phyloP scores from a whole-genome alignment of 164 flowering plant genomes.

The Buxus sempervirens region DNA sequence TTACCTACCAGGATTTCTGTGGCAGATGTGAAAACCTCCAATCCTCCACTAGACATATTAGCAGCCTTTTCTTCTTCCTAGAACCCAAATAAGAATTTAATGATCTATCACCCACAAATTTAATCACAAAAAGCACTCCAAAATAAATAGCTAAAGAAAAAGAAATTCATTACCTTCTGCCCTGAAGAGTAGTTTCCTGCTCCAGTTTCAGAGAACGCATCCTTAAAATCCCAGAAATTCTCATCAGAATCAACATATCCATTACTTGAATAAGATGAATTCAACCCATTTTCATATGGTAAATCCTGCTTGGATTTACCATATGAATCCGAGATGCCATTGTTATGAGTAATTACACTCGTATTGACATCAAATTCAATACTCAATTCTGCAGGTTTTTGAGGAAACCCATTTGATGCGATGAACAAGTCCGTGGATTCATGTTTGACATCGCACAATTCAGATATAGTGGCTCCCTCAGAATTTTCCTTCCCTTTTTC shows the following conservation, averaged over 20 bases:
- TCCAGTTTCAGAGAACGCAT: slow-evolving; percentile 31
- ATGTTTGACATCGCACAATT: slow-evolving; percentile 10
- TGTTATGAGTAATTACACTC: slow-evolving; percentile 9
- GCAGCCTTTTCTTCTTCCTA: slow-evolving; percentile 28
- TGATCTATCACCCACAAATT: not conserved
- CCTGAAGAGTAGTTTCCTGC: not conserved
- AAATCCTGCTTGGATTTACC: slow-evolving; percentile 15
- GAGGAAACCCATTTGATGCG: slow-evolving; percentile 19
- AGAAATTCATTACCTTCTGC: slow-evolving; percentile 21
- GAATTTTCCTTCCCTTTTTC: slow-evolving; percentile 10
- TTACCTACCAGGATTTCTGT: slow-evolving; percentile 18
- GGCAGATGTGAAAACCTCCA: slow-evolving; percentile 8
- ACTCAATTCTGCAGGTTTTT: slow-evolving; percentile 14
- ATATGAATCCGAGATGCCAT: slow-evolving; percentile 9
- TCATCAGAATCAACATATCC: slow-evolving; percentile 29
- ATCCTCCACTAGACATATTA: slow-evolving; percentile 18
- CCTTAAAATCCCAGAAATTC: slow-evolving; percentile 38
- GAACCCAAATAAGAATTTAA: slow-evolving; percentile 4
- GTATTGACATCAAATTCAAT: slow-evolving; percentile 23
- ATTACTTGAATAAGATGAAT: slow-evolving; percentile 13
- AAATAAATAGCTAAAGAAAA: not conserved
- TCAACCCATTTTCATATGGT: slow-evolving; percentile 14
- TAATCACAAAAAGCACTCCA: not conserved
- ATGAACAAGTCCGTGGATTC: slow-evolving; percentile 16
- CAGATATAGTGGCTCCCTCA: slow-evolving; percentile 16